These are phyloP conservation scores for Rhizophlyctis rosea DNA, from an alignment of 192 early-diverging fungal species.

Conservation along the genomic window DNA sequence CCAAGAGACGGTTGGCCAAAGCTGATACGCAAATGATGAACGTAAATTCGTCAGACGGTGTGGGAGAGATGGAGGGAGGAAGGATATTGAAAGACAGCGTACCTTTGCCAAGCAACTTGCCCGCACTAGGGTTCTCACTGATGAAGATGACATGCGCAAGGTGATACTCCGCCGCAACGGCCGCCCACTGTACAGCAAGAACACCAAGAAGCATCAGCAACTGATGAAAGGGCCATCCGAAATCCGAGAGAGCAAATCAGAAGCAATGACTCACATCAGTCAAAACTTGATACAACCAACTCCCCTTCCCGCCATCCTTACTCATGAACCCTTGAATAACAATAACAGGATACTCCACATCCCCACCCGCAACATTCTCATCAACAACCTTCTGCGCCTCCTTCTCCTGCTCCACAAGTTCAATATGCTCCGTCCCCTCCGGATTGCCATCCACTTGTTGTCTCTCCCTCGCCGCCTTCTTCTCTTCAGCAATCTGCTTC, in stretches of 20 bases:
- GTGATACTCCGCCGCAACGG: conserved; percentile 61
- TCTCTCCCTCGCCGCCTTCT: neutral
- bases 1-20: conserved; percentile 67
- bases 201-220: too few relatives aligned
- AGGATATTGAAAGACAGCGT: conserved; percentile 8
- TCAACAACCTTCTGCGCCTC: neutral
- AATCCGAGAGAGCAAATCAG: neutral
- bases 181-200: conserved; percentile 61
- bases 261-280: conserved; percentile 48
- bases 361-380: conserved; percentile 24
- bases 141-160: conserved; percentile 91
- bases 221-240: too few relatives aligned
- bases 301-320: conserved; percentile 61
- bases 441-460: neutral
- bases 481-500: conserved; percentile 4
- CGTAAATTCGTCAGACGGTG: too few relatives aligned
- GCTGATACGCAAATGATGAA: conserved; percentile 42
- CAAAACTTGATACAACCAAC: conserved; percentile 66
- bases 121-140: conserved; percentile 58
- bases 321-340: conserved; percentile 84
- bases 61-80: conserved; percentile 5
- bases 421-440: conserved; percentile 10
- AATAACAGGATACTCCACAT: conserved; percentile 75
- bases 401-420: conserved; percentile 12
- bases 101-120: conserved; percentile 72